Conservation (phyloP, 306 rosid species). For the Bauhinia variegata region DNA sequence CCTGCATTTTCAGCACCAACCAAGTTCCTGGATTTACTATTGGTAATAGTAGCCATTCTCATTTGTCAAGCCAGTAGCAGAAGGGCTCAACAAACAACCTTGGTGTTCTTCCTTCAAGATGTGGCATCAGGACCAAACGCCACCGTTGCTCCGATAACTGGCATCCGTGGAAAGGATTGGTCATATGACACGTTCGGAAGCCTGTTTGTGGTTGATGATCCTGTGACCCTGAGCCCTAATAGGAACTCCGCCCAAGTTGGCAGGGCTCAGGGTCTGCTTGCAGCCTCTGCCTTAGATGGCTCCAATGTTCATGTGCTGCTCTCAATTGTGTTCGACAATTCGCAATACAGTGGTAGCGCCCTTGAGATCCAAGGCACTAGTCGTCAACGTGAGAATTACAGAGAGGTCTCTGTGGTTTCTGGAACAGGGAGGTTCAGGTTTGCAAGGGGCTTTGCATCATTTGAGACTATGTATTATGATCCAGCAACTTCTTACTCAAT, state of each 20-base stretch:
- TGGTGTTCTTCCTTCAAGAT: conserved; percentile 45
- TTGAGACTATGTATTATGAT: conserved; percentile 41
- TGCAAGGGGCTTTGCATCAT: conserved; percentile 44
- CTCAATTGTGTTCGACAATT: conserved; percentile 43
- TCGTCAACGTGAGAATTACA: conserved; percentile 36
- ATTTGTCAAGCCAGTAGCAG: not conserved
- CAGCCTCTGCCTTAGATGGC: conserved; percentile 24
- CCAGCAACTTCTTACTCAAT: conserved; percentile 2
- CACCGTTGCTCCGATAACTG: conserved; percentile 34
- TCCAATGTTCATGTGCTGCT: conserved; percentile 18
- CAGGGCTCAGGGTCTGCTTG: conserved; percentile 36
- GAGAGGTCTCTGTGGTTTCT: conserved; percentile 50
- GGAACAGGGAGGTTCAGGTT: conserved; percentile 62
- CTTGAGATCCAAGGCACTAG: conserved; percentile 44
- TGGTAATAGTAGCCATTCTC: conserved; percentile 14
- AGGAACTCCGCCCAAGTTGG: conserved; percentile 17
- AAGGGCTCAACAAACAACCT: conserved; percentile 10
- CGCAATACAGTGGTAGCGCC: conserved; percentile 36
- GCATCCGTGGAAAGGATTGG: conserved; percentile 39
- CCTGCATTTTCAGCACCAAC: conserved; percentile 15
- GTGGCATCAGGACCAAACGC: conserved; percentile 29
- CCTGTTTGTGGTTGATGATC: conserved; percentile 46
- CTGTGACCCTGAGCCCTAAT: not conserved
- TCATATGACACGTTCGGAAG: conserved; percentile 42
- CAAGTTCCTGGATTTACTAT: conserved; percentile 8